Evolutionary conservation across 495 filamentous ascomycete species (phyloP), one percentile per base, ranked within the genome.

Genomic region (Penicillium verhagenii): DNA sequence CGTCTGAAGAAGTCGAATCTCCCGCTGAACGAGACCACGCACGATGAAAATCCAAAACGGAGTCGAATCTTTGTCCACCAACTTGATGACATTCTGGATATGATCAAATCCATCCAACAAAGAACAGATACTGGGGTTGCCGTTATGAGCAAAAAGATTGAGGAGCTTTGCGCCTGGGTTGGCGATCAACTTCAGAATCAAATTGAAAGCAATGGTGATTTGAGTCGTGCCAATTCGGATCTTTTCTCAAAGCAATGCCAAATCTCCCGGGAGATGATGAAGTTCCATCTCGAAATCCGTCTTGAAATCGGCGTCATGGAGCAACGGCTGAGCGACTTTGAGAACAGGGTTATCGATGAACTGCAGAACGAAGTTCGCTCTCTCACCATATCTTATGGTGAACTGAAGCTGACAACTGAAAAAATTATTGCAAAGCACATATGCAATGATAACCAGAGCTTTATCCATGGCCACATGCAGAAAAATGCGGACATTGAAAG

Each of bases 121-220:
- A 47, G 50, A 18, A 10, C 48, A 3, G 54, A 64, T 16, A 16
- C 24, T n/a, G 48, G 45, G 1, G 42, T 56, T 14, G 37, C 25
- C n/a, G 39, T 3, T 19, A 23, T 58, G n/a, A 53, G 11, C 37
- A 33, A 42, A 2, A 58, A 55, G 18, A 5, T 58, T 3, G 50
- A 58, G 7, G 58, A 61, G 16, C 45, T 61, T 1, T 53, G 48
- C 1, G 38, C 20, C 26, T 61, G 61, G 61, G 42, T 61, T n/a
- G 26, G 49, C 11, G 45, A 49, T 29, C 54, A 64, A 10, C 58
- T 64, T 31, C 49, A 50, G 2, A 48, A 47, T 24, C 51, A 58
- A 20, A 53, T 51, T 4, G 19, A 43, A 25, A 47, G 13, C 16
- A 44, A 52, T 10, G 26, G 43, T 0, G 61, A 64, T 28, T 18